Evolutionary conservation across 495 filamentous ascomycete species (phyloP).

Genomic region (Astrothelium subdiscretum): DNA sequence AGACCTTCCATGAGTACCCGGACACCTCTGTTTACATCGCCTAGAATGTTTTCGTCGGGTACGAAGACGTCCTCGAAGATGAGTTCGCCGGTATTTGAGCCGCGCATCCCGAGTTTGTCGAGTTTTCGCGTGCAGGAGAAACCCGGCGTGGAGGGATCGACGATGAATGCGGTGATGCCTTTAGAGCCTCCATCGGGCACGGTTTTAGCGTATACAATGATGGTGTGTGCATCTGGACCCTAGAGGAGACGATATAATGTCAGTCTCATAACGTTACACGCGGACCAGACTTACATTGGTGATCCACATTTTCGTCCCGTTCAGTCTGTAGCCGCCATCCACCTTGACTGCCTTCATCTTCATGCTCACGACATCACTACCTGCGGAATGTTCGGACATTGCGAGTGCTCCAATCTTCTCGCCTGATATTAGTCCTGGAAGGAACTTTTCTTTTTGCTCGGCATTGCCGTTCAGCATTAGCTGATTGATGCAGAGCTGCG

Average conservation of each 20-base stretch:
- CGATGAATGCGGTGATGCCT: constrained; percentile 90
- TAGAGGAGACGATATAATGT: constrained; percentile 12
- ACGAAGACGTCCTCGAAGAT: constrained; percentile 91
- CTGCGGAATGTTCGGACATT: constrained; percentile 88
- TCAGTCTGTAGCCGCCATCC: constrained; percentile 76
- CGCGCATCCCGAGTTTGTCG: constrained; percentile 97
- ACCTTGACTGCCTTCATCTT: constrained; percentile 67
- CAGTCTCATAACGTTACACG: background rate
- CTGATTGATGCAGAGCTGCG: constrained; percentile 94
- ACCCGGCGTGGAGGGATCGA: constrained; percentile 59
- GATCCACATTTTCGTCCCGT: constrained; percentile 99
- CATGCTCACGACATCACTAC: constrained; percentile 94
- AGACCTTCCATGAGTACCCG: constrained; percentile 91
- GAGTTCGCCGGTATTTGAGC: constrained; percentile 91
- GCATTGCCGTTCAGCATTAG: constrained; percentile 76
- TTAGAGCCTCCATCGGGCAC: constrained; percentile 68
- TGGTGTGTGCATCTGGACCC: constrained; percentile 81
- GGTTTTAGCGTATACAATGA: constrained; percentile 95
- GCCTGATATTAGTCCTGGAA: constrained; percentile 75
- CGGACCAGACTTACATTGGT: constrained; percentile 53
- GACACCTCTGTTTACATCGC: constrained; percentile 69
- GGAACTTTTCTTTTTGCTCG: constrained; percentile 66
- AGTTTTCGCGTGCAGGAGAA: constrained; percentile 86
- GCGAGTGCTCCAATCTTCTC: constrained; percentile 79
- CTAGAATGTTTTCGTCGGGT: constrained; percentile 68